A percentile compares a stretch with the other conserved stretches of the same genome.
Evolutionary conservation across 495 filamentous ascomycete species (phyloP).

Genomic region (Penicillium herquei): DNA sequence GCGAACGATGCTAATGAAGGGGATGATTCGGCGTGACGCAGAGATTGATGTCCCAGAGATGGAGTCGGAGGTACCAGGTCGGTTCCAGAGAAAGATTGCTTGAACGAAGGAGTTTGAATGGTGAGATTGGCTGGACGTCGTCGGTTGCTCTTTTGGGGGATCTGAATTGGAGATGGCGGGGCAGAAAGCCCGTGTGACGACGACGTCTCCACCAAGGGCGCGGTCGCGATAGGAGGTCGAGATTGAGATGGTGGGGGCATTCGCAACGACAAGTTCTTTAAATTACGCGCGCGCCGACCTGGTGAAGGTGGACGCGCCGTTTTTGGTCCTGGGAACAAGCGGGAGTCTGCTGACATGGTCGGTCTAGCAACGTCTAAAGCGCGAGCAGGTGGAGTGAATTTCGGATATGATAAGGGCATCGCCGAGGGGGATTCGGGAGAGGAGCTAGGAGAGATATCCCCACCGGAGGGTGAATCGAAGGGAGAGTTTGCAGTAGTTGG

Average conservation of each 20-base stretch:
- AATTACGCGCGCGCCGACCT: constrained; percentile 74
- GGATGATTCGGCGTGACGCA: constrained; percentile 69
- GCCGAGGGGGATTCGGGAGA: constrained; percentile 84
- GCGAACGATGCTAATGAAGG: constrained; percentile 58
- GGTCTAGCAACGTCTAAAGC: constrained; percentile 25
- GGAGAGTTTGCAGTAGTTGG: constrained; percentile 95
- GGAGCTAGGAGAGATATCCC: constrained; percentile 89
- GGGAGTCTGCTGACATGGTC: constrained; percentile 25
- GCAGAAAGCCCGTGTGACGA: constrained; percentile 61
- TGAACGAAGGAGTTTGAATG: constrained; percentile 60
- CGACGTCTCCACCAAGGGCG: constrained; percentile 41
- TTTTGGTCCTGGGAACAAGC: constrained; percentile 36
- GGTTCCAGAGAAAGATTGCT: constrained; percentile 37
- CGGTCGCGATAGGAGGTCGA: constrained; percentile 51
- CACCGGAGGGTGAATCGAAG: constrained; percentile 80
- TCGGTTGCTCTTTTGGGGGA: constrained; percentile 67
- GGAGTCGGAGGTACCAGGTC: constrained; percentile 53
- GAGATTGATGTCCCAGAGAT: constrained; percentile 38
- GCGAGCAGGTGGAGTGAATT: constrained; percentile 32
- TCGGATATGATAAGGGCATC: constrained; percentile 41
- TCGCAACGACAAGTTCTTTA: constrained; percentile 90
- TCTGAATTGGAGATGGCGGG: constrained; percentile 79
- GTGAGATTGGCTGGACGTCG: constrained; percentile 77
- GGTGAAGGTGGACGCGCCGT: constrained; percentile 55
- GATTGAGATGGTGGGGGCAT: constrained; percentile 57